Conservation (phyloP, 257 asterid species). For the Salvia rosmarinus region DNA sequence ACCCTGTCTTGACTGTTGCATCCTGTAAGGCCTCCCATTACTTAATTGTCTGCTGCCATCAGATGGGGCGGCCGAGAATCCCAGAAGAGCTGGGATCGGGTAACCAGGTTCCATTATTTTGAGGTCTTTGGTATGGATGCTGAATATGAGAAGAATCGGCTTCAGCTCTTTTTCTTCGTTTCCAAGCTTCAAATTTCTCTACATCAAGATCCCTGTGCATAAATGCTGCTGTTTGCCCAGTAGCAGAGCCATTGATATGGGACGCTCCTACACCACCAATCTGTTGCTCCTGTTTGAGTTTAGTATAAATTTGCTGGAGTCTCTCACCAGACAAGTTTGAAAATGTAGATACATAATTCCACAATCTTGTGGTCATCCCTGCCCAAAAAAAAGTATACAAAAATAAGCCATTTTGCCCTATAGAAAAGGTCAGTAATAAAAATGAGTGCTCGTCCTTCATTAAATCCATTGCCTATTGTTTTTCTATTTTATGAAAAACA, state of each 20-base stretch:
- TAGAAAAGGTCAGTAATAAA: not conserved
- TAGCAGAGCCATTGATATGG: conserved; percentile 54
- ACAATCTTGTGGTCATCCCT: conserved; percentile 90
- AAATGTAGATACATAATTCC: conserved; percentile 93
- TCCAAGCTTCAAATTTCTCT: conserved; percentile 96
- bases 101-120: conserved; percentile 57
- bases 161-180: conserved; percentile 86
- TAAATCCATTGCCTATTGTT: not conserved
- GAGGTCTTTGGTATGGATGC: conserved; percentile 61
- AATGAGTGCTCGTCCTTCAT: not conserved
- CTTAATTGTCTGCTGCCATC: conserved; percentile 62
- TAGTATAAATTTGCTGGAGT: conserved; percentile 88
- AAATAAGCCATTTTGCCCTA: conserved; percentile 25
- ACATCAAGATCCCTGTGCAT: conserved; percentile 75
- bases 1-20: conserved; percentile 64
- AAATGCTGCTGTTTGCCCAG: conserved; percentile 50
- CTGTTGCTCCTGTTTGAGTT: conserved; percentile 85
- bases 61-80: conserved; percentile 87
- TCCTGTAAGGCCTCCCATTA: conserved; percentile 78
- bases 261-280: conserved; percentile 70
- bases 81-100: conserved; percentile 74
- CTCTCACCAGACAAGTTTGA: conserved; percentile 85
- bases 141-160: conserved; percentile 64
- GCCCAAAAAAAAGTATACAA: conserved; percentile 31
- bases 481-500: not conserved